Percentiles rank a stretch among this genome's conserved stretches.
Evolutionary conservation across 345 rosid genomes (phyloP).

Genomic region (Eucalyptus guilfoylei): DNA sequence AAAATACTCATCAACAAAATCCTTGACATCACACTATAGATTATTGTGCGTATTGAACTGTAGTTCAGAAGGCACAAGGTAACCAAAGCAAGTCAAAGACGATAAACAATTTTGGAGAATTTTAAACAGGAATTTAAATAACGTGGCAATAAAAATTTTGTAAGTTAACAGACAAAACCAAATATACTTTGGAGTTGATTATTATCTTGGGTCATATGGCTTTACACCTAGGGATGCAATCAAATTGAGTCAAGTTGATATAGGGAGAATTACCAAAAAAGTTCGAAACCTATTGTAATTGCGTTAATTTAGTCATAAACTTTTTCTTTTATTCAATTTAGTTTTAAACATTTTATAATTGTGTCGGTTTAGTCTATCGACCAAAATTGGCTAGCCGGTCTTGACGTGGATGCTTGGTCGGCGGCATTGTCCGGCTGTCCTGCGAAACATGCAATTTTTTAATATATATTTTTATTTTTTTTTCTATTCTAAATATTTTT

Average conservation of each 20-base stretch:
- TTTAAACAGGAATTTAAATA: not conserved
- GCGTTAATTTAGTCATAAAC: too few relatives aligned
- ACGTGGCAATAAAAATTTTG: not conserved
- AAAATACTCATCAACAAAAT: not conserved
- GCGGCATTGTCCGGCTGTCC: too few relatives aligned
- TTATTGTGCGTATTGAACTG: fast-evolving
- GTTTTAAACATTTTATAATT: too few relatives aligned
- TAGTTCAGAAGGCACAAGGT: not conserved
- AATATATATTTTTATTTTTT: too few relatives aligned
- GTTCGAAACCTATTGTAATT: too few relatives aligned
- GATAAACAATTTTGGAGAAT: fast-evolving
- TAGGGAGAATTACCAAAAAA: too few relatives aligned
- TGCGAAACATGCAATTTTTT: too few relatives aligned
- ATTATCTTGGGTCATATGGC: not conserved
- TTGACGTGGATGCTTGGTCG: too few relatives aligned
- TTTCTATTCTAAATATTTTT: too few relatives aligned
- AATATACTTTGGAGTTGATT: not conserved
- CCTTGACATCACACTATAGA: not conserved
- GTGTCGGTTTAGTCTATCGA: too few relatives aligned
- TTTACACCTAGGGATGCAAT: not conserved
- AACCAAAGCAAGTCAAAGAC: not conserved
- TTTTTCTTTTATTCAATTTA: too few relatives aligned
- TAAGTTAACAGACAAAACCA: fast-evolving
- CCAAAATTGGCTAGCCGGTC: too few relatives aligned
- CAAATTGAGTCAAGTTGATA: not conserved